phyloP scores from a whole-genome alignment of 345 rosid genomes.

The Brassica nigra region DNA sequence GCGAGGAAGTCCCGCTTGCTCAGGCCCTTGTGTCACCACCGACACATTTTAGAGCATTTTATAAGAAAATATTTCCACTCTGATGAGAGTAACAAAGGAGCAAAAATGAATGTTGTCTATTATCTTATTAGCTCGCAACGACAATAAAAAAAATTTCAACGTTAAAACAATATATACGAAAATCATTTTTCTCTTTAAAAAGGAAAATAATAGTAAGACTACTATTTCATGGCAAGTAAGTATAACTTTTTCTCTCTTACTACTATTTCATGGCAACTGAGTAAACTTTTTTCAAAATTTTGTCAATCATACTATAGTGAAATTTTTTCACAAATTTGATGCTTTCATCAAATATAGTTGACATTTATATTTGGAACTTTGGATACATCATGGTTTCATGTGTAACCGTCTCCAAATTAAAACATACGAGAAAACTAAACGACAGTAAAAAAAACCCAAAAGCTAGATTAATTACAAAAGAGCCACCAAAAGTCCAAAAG shows the following conservation, averaged over 20 bases:
- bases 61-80: neutral
- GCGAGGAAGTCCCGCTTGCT: conserved; percentile 27
- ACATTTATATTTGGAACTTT: neutral
- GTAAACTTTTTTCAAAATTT: neutral
- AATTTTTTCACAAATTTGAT: neutral
- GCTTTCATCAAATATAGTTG: neutral
- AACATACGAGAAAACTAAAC: conserved; percentile 21
- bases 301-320: neutral
- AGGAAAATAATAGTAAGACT: too few species aligned
- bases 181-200: too few species aligned
- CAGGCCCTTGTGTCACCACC: conserved; percentile 34
- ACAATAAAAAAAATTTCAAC: neutral
- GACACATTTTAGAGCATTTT: conserved; percentile 24
- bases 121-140: neutral
- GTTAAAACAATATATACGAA: too few species aligned
- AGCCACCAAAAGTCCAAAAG: conserved; percentile 18
- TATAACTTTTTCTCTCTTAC: too few species aligned
- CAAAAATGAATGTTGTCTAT: neutral
- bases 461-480: conserved; percentile 37
- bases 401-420: conserved; percentile 30
- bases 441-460: conserved; percentile 1
- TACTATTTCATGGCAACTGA: too few species aligned
- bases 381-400: neutral
- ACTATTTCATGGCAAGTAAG: too few species aligned
- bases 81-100: neutral